These are phyloP conservation scores for Ophiostoma piceae DNA, from an alignment of 2,329 filamentous ascomycete species.

Conservation along the genomic window DNA sequence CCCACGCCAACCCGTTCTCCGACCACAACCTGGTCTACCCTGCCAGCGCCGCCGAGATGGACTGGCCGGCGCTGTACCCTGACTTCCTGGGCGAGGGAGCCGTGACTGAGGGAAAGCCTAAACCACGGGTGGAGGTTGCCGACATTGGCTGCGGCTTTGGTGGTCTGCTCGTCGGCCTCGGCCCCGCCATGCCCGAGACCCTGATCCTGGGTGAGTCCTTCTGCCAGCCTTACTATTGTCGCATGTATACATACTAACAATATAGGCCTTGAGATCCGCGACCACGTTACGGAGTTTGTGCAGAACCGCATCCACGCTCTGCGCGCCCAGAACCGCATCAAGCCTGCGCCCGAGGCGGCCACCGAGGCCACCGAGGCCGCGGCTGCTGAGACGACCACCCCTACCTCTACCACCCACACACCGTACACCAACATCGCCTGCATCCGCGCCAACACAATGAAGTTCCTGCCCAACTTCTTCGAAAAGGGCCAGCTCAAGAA, in stretches of 20 bases:
- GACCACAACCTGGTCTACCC: conserved; percentile 88
- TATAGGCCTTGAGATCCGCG: conserved; percentile 83
- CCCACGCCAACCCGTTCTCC: conserved; percentile 96
- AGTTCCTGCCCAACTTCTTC: conserved; percentile 99
- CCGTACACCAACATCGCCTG: conserved; percentile 82
- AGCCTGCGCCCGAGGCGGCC: not conserved
- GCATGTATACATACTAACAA: not conserved
- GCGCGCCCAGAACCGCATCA: conserved; percentile 54
- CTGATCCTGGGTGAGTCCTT: conserved; percentile 64
- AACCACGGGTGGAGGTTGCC: conserved; percentile 67
- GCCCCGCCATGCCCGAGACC: conserved; percentile 72
- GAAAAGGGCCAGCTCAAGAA: conserved; percentile 71
- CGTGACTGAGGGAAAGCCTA: not conserved
- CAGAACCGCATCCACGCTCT: conserved; percentile 80
- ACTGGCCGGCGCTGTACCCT: conserved; percentile 83
- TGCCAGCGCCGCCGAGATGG: conserved; percentile 72
- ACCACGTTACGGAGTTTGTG: conserved; percentile 84
- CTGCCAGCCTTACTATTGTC: too few relatives aligned
- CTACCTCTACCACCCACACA: not conserved
- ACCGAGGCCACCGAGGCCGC: conserved; percentile 22
- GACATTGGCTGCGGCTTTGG: conserved; percentile 98
- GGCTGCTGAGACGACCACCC: conserved; percentile 24
- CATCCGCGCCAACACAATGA: conserved; percentile 94
- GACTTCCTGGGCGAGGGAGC: conserved; percentile 49
- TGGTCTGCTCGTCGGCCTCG: conserved; percentile 79